These are phyloP conservation scores for Morella rubra DNA, from an alignment of 306 rosid genomes.

Conservation along the genomic window DNA sequence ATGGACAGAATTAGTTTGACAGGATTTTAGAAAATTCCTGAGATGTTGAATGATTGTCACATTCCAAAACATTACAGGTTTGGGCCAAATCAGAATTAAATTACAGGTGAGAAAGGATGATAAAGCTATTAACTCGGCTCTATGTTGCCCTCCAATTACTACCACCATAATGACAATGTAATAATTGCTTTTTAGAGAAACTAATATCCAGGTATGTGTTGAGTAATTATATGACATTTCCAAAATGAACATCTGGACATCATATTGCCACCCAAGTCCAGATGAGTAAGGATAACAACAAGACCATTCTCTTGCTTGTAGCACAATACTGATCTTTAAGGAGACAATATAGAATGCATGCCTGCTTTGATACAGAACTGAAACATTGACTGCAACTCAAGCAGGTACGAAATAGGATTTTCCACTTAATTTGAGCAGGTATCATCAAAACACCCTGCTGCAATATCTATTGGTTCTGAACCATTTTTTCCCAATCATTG, in stretches of 20 bases:
- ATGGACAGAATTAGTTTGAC: not conserved
- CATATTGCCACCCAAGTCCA: not conserved
- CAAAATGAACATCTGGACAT: not conserved
- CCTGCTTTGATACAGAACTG: not conserved
- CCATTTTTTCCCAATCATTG: not conserved
- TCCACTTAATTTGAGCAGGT: not conserved
- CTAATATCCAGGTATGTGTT: not conserved
- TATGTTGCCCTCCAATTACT: not conserved
- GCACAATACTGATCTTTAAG: not conserved
- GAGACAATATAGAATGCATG: not conserved
- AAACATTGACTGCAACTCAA: not conserved
- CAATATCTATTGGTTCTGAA: not conserved
- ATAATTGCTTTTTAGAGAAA: not conserved
- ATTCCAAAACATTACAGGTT: not conserved
- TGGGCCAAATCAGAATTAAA: not conserved
- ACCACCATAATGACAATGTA: not conserved
- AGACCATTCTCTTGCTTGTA: not conserved
- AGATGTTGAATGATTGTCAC: not conserved
- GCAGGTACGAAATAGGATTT: not conserved
- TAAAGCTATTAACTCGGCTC: not conserved
- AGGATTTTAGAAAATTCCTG: not conserved
- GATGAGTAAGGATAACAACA: not conserved
- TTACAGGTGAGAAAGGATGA: conserved; percentile 4
- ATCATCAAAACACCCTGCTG: not conserved
- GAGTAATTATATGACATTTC: not conserved